Conservation (phyloP, 306 rosid species). For the Malus sylvestris region DNA sequence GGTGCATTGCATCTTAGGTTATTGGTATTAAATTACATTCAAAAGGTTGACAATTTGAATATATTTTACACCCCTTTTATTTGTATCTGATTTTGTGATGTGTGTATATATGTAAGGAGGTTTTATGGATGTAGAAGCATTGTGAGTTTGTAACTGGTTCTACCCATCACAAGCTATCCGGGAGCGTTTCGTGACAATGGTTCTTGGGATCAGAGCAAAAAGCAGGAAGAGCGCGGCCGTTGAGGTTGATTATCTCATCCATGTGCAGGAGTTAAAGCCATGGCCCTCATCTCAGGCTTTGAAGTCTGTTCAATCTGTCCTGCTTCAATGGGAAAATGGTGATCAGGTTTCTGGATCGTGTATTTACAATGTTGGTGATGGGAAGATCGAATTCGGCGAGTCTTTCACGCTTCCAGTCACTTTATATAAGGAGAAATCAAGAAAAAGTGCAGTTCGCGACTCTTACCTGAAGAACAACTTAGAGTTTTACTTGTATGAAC, state of each 20-base stretch:
- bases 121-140: conserved; percentile 26
- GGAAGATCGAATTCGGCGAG: conserved; percentile 37
- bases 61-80: neutral
- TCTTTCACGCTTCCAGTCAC: conserved; percentile 51
- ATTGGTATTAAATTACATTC: neutral
- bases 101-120: conserved; percentile 23
- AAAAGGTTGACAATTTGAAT: neutral
- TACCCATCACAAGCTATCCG: conserved; percentile 16
- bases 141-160: neutral
- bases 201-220: conserved; percentile 71
- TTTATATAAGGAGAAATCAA: conserved; percentile 45
- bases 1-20: neutral
- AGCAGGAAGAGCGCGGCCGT: conserved; percentile 40
- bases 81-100: conserved; percentile 4
- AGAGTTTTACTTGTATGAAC: conserved; percentile 53
- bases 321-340: conserved; percentile 73
- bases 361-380: conserved; percentile 27
- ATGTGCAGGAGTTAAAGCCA: conserved; percentile 66
- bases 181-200: conserved; percentile 37
- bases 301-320: conserved; percentile 44
- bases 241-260: conserved; percentile 50
- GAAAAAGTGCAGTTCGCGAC: conserved; percentile 33
- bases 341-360: conserved; percentile 44
- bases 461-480: conserved; percentile 56
- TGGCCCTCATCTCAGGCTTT: conserved; percentile 64